A percentile compares a stretch with the other conserved stretches of the same genome.
phyloP scores from a whole-genome alignment of 805 yeast species.

The Cyberlindnera subsufficiens region DNA sequence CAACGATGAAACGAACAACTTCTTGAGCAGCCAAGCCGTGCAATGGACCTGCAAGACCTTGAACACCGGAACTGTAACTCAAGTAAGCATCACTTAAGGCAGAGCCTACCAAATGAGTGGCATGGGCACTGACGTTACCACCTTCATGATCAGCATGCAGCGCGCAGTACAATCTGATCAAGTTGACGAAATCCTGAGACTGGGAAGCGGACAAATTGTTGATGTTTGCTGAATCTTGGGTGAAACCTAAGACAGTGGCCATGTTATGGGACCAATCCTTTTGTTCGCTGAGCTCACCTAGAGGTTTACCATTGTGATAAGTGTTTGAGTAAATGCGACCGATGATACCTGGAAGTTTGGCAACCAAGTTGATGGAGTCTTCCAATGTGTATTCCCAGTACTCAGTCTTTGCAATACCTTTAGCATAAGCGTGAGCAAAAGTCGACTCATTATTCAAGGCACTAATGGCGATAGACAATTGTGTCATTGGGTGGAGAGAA shows the following conservation, averaged over 20 bases:
- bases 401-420: conserved; percentile 60
- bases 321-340: conserved; percentile 68
- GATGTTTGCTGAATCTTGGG: conserved; percentile 29
- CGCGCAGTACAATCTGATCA: conserved; percentile 67
- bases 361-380: conserved; percentile 63
- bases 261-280: conserved; percentile 73
- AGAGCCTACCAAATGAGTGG: conserved; percentile 78
- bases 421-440: conserved; percentile 68
- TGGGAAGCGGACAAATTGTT: conserved; percentile 28
- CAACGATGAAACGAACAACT: conserved; percentile 67
- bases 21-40: conserved; percentile 87
- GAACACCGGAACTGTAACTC: conserved; percentile 71
- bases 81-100: conserved; percentile 74
- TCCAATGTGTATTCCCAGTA: conserved; percentile 76
- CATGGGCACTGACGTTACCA: conserved; percentile 78
- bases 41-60: conserved; percentile 82
- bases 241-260: conserved; percentile 58
- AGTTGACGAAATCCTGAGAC: conserved; percentile 56
- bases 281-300: conserved; percentile 45
- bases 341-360: conserved; percentile 68
- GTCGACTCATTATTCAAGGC: conserved; percentile 66
- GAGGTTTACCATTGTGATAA: conserved; percentile 45
- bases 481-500: conserved; percentile 80
- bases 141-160: conserved; percentile 82
- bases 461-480: conserved; percentile 67